Conservation (phyloP, 352 stramenopile species). For the Phytophthora podocarpi region DNA sequence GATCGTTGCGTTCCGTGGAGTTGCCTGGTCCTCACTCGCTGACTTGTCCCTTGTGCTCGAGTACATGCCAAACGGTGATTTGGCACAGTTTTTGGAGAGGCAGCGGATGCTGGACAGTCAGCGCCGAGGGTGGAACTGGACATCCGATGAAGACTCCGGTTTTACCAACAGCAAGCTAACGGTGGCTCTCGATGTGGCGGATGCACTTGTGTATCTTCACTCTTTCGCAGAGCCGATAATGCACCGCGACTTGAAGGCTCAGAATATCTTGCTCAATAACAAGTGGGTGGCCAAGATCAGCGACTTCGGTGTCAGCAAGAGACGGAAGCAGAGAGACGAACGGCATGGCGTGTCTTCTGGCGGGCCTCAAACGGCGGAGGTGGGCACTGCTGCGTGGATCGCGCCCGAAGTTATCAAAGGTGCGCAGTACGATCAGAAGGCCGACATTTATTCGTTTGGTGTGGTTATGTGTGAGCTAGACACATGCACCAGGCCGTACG, state of each 20-base stretch:
- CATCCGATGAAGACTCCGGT: conserved; percentile 19
- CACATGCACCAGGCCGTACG: conserved; percentile 53
- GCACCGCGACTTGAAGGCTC: conserved; percentile 63
- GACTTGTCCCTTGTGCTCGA: conserved; percentile 56
- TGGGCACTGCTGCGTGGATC: conserved; percentile 65
- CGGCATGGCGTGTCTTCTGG: conserved; percentile 20
- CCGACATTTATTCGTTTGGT: conserved; percentile 68
- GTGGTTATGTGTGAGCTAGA: conserved; percentile 58
- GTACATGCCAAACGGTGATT: conserved; percentile 57
- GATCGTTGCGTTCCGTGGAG: conserved; percentile 50
- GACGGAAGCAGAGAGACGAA: conserved; percentile 23
- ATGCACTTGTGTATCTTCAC: conserved; percentile 52
- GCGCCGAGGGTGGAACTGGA: conserved; percentile 43
- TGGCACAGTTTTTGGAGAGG: conserved; percentile 32
- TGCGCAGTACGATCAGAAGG: conserved; percentile 48
- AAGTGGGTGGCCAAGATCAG: conserved; percentile 57
- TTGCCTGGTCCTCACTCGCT: conserved; percentile 51
- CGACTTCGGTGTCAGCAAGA: conserved; percentile 64
- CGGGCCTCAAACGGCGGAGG: conserved; percentile 41
- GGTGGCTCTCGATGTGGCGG: conserved; percentile 41
- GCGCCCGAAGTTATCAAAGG: conserved; percentile 58
- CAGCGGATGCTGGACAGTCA: conserved; percentile 34
- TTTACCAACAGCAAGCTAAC: conserved; percentile 38
- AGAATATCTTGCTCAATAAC: conserved; percentile 60
- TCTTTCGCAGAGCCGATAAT: conserved; percentile 47